phyloP scores from a whole-genome alignment of 2,329 filamentous ascomycete genomes.

The Alternaria gaisen region DNA sequence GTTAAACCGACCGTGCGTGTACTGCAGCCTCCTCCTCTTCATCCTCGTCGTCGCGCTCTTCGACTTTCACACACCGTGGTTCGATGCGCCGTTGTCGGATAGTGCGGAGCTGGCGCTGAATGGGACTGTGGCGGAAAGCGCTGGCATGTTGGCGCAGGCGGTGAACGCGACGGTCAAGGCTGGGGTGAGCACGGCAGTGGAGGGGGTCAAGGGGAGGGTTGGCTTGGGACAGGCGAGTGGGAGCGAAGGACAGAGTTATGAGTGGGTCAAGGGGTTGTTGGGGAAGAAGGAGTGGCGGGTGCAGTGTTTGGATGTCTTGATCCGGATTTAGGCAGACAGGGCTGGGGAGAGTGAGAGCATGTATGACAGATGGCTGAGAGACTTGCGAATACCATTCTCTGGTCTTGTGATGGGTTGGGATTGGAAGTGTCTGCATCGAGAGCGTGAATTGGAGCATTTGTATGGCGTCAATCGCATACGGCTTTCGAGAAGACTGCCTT shows the following conservation, averaged over 20 bases:
- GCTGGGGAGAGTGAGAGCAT: too few species aligned
- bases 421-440: constrained; percentile 24
- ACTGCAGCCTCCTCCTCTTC: constrained; percentile 94
- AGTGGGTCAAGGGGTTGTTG: constrained; percentile 84
- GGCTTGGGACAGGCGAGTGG: constrained; percentile 57
- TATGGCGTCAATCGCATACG: constrained; percentile 24
- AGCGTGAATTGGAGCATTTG: constrained; percentile 34
- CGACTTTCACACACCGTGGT: constrained; percentile 92
- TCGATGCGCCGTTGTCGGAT: constrained; percentile 71
- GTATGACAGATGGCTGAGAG: too few species aligned
- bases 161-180: constrained; percentile 62
- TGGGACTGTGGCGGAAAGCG: constrained; percentile 60
- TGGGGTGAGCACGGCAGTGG: constrained; percentile 38
- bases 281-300: constrained; percentile 89
- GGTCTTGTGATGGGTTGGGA: neutral
- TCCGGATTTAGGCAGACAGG: constrained; percentile 64
- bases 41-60: constrained; percentile 97
- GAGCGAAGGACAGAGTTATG: constrained; percentile 70
- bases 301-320: constrained; percentile 87
- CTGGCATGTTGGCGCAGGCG: constrained; percentile 71
- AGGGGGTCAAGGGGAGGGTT: constrained; percentile 41
- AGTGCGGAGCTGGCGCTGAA: constrained; percentile 45
- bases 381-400: neutral
- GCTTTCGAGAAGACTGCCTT: neutral
- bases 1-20: constrained; percentile 94